phyloP scores from a whole-genome alignment of 2,329 filamentous ascomycete genomes.

The Geosmithia morbida region DNA sequence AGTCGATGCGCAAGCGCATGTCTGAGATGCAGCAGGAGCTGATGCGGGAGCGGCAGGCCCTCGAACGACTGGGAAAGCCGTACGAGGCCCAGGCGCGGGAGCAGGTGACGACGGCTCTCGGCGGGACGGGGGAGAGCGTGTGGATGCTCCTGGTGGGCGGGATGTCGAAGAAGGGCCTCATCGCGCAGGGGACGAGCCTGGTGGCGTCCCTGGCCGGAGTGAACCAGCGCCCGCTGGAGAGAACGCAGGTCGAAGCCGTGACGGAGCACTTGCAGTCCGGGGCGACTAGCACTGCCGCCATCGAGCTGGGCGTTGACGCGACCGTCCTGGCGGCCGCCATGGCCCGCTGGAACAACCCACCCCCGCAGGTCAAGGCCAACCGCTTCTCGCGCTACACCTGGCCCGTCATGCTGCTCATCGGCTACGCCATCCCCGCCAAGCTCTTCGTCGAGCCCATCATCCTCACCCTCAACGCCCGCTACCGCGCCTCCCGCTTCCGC shows the following conservation, averaged over 20 bases:
- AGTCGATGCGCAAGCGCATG: background rate
- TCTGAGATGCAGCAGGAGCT: background rate
- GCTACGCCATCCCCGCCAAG: background rate
- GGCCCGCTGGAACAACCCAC: background rate
- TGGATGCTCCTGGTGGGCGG: background rate
- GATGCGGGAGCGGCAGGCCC: background rate
- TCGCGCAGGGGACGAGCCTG: background rate
- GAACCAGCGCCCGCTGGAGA: conserved; percentile 1
- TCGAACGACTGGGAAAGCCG: background rate
- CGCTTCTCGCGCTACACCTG: background rate
- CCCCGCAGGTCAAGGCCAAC: background rate
- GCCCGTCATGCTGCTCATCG: background rate
- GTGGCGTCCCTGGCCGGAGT: background rate
- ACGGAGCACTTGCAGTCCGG: background rate
- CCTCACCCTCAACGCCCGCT: background rate
- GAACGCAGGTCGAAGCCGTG: conserved; percentile 2
- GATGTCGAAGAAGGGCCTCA: background rate
- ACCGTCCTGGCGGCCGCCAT: background rate
- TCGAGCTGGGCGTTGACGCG: background rate
- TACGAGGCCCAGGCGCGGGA: background rate
- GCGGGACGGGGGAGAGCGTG: background rate
- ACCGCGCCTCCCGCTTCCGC: background rate
- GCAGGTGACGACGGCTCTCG: background rate
- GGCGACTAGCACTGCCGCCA: background rate
- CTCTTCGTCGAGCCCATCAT: conserved; percentile 1